phyloP scores from a whole-genome alignment of 306 rosid species.

The Castanea crenata region DNA sequence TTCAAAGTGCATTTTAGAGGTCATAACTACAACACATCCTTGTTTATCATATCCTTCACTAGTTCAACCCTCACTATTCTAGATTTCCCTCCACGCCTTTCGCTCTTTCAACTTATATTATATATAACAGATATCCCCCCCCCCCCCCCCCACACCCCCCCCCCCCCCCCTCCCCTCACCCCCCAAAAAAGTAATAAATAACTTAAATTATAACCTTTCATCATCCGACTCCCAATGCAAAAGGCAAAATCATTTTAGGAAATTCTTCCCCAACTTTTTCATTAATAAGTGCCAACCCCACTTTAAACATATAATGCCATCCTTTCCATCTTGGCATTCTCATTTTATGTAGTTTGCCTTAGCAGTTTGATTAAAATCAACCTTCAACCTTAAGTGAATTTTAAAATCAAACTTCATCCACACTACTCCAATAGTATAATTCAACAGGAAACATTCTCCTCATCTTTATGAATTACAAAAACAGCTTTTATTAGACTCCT shows the following conservation, averaged over 20 bases:
- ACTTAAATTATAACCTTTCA: neutral
- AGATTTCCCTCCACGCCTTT: neutral
- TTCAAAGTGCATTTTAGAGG: neutral
- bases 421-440: neutral
- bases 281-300: neutral
- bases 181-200: neutral
- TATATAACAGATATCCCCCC: neutral
- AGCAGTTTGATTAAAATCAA: neutral
- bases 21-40: neutral
- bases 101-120: neutral
- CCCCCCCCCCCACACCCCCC: too few relatives aligned
- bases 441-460: neutral
- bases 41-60: neutral
- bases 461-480: neutral
- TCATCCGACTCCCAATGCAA: neutral
- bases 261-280: neutral
- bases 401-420: neutral
- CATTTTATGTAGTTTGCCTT: neutral
- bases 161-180: neutral
- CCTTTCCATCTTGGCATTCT: neutral
- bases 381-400: neutral
- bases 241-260: neutral
- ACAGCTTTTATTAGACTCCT: neutral
- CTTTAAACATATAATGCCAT: neutral
- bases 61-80: neutral